phyloP scores from a whole-genome alignment of 768 basidiomycete genomes.

The Lactifluus echinatus region DNA sequence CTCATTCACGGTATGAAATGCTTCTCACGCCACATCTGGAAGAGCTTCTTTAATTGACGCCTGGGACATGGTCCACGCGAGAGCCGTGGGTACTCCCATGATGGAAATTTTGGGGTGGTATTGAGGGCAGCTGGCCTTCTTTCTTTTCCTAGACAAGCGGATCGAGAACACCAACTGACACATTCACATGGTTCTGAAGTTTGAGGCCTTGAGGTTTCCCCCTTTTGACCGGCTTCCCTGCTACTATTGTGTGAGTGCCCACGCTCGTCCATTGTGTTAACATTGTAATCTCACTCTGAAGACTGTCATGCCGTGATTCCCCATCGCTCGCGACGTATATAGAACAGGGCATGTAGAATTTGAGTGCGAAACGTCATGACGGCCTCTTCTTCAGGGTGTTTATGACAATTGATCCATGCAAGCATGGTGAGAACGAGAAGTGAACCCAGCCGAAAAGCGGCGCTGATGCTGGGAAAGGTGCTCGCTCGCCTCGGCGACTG shows the following conservation, averaged over 20 bases:
- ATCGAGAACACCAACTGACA: slow-evolving; percentile 8
- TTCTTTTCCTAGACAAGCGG: neutral
- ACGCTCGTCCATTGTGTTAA: too few species aligned
- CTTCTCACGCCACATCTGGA: slow-evolving; percentile 4
- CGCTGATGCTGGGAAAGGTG: slow-evolving; percentile 10
- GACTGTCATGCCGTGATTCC: slow-evolving; percentile 10
- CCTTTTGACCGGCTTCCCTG: slow-evolving; percentile 9
- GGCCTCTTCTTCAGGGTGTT: neutral
- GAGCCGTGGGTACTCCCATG: neutral
- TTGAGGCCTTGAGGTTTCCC: slow-evolving; percentile 9
- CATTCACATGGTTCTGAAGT: slow-evolving; percentile 6
- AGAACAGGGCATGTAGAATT: neutral
- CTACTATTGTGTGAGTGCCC: slow-evolving; percentile 9
- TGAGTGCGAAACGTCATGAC: slow-evolving; percentile 13
- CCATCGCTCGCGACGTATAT: slow-evolving; percentile 1
- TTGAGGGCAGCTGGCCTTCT: neutral
- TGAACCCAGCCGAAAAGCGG: slow-evolving; percentile 3
- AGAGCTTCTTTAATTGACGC: neutral
- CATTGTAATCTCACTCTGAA: slow-evolving; percentile 5
- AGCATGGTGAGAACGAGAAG: slow-evolving; percentile 16
- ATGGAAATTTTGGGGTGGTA: neutral
- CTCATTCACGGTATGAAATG: neutral
- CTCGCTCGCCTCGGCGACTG: too few species aligned
- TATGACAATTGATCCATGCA: slow-evolving; percentile 11
- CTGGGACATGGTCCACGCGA: neutral